Evolutionary conservation across 1,139 yeast species (phyloP).

Genomic region (Yamadazyma jaroonii): DNA sequence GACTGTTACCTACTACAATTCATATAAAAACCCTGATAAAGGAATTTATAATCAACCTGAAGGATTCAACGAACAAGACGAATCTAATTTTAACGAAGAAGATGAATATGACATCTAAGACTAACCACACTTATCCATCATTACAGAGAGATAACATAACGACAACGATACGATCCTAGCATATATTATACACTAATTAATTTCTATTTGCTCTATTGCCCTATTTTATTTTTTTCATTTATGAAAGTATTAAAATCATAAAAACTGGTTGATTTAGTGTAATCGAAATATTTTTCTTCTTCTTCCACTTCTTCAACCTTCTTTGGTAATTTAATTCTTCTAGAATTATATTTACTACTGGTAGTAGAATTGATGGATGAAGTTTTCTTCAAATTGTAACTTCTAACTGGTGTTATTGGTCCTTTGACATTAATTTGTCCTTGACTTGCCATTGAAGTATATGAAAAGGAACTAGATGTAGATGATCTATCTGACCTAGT

Average conservation of each 20-base stretch:
- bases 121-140: slow-evolving; percentile 7
- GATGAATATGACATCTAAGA: slow-evolving; percentile 3
- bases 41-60: too few species aligned
- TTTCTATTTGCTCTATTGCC: slow-evolving; percentile 1
- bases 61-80: too few species aligned
- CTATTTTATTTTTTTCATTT: slow-evolving; percentile 20
- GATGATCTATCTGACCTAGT: slow-evolving; percentile 14
- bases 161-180: background rate
- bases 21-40: too few species aligned
- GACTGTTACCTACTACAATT: slow-evolving; percentile 53
- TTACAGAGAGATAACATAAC: slow-evolving; percentile 3
- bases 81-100: background rate
- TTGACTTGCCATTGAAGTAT: slow-evolving; percentile 16
- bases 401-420: background rate
- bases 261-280: slow-evolving; percentile 18
- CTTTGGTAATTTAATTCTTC: slow-evolving; percentile 18
- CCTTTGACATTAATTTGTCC: slow-evolving; percentile 16
- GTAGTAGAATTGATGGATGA: slow-evolving; percentile 9
- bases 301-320: slow-evolving; percentile 6
- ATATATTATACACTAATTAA: background rate
- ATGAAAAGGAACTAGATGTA: slow-evolving; percentile 16
- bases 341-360: slow-evolving; percentile 19
- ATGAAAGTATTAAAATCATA: slow-evolving; percentile 40
- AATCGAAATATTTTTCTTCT: slow-evolving; percentile 28
- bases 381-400: background rate